A percentile compares a stretch with the other conserved stretches of the same genome.
These are phyloP conservation scores for Penicillium alfredii DNA, from an alignment of 495 filamentous ascomycete genomes.

Conservation along the genomic window DNA sequence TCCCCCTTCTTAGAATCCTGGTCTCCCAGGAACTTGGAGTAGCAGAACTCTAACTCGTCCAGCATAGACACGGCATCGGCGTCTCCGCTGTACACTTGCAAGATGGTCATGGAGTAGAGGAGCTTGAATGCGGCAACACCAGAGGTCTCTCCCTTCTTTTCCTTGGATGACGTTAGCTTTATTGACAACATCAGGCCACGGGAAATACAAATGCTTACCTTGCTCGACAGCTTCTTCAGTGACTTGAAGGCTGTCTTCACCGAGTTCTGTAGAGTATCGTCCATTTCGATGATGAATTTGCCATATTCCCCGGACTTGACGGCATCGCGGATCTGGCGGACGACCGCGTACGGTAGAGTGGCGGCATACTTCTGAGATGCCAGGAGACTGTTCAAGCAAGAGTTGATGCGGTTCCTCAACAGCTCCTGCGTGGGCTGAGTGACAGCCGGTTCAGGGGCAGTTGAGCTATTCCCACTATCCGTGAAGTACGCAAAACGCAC, in stretches of 20 bases:
- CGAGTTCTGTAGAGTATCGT: slow-evolving; percentile 53
- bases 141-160: slow-evolving; percentile 33
- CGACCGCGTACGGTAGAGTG: slow-evolving; percentile 45
- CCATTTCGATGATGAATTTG: slow-evolving; percentile 53
- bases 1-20: slow-evolving; percentile 43
- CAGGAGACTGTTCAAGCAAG: slow-evolving; percentile 63
- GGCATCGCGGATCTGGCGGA: slow-evolving; percentile 44
- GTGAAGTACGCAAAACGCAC: slow-evolving; percentile 43
- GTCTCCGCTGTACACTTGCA: slow-evolving; percentile 87
- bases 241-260: slow-evolving; percentile 58
- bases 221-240: slow-evolving; percentile 62
- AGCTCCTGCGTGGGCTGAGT: slow-evolving; percentile 59
- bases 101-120: slow-evolving; percentile 75
- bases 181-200: no score
- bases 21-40: slow-evolving; percentile 52
- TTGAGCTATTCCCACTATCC: slow-evolving; percentile 17
- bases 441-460: slow-evolving; percentile 36
- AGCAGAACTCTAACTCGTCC: slow-evolving; percentile 66
- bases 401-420: slow-evolving; percentile 62
- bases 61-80: slow-evolving; percentile 73
- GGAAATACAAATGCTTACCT: no score
- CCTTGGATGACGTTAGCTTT: slow-evolving; percentile 13
- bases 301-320: slow-evolving; percentile 36
- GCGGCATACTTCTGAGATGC: slow-evolving; percentile 51
- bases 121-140: slow-evolving; percentile 61